These are phyloP conservation scores for Cladochytrium replicatum DNA, from an alignment of 192 early-diverging fungal genomes.

Conservation along the genomic window DNA sequence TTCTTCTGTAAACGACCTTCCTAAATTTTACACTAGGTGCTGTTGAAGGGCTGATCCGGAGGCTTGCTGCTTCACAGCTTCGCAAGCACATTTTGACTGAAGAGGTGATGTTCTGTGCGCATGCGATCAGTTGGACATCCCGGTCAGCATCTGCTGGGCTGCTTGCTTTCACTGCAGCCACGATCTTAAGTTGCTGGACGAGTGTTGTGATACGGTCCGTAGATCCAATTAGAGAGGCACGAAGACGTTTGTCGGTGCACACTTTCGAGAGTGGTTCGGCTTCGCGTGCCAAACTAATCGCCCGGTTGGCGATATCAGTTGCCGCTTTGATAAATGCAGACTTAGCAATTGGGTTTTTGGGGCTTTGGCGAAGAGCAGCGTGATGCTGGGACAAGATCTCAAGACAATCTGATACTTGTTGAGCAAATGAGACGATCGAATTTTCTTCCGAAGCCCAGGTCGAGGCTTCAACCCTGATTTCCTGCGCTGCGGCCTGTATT, in stretches of 20 bases:
- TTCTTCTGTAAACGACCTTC: conserved; percentile 5
- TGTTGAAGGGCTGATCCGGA: conserved; percentile 7
- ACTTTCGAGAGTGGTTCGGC: conserved; percentile 17
- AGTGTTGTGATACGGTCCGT: conserved; percentile 31
- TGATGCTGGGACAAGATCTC: conserved; percentile 23
- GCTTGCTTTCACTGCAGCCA: conserved; percentile 41
- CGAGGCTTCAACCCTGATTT: conserved; percentile 40
- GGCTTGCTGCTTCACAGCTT: conserved; percentile 26
- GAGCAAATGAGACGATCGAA: conserved; percentile 26
- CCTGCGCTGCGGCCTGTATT: conserved; percentile 37
- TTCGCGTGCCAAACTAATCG: conserved; percentile 10
- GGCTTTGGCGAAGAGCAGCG: conserved; percentile 6
- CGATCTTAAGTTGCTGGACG: conserved; percentile 42
- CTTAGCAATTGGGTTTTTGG: conserved; percentile 15
- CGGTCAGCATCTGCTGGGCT: conserved; percentile 29
- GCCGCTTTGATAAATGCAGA: conserved; percentile 31
- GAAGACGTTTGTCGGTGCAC: conserved; percentile 31
- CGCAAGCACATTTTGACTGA: conserved; percentile 25
- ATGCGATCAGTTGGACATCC: conserved; percentile 31
- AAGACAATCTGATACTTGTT: conserved; percentile 25
- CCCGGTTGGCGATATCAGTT: conserved; percentile 24
- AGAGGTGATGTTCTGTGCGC: conserved; percentile 35
- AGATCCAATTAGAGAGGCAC: conserved; percentile 8
- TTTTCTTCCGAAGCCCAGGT: conserved; percentile 32
- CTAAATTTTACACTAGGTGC: conserved; percentile 11